A percentile compares a stretch with the other conserved stretches of the same genome.
Evolutionary conservation across 768 basidiomycete genomes (phyloP).

Genomic region (Tubosaeta brunneosetosa): DNA sequence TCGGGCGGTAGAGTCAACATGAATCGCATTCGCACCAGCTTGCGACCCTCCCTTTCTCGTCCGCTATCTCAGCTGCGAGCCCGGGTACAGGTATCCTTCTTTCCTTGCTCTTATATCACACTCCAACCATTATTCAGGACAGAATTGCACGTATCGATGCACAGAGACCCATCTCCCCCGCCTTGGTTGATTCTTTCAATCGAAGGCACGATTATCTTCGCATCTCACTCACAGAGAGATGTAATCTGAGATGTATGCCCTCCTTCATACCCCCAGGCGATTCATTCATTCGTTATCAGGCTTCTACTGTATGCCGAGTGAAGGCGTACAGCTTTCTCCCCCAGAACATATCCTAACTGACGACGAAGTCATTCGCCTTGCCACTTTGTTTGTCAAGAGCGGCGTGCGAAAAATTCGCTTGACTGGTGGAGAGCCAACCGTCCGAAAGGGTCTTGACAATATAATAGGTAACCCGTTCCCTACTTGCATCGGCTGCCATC

Average conservation of each 20-base stretch:
- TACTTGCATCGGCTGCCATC: not conserved
- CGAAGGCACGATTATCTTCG: slow-evolving; percentile 83
- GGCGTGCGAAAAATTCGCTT: slow-evolving; percentile 86
- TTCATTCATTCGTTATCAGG: slow-evolving; percentile 40
- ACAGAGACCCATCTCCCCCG: slow-evolving; percentile 42
- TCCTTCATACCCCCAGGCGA: not conserved
- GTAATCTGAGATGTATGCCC: slow-evolving; percentile 75
- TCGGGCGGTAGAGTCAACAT: not conserved
- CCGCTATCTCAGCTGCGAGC: slow-evolving; percentile 13
- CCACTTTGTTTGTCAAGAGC: slow-evolving; percentile 69
- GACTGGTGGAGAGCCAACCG: slow-evolving; percentile 85
- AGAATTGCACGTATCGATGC: slow-evolving; percentile 55
- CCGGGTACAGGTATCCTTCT: slow-evolving; percentile 17
- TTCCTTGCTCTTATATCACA: not conserved
- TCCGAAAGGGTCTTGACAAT: slow-evolving; percentile 68
- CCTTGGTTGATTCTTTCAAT: slow-evolving; percentile 60
- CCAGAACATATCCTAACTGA: slow-evolving; percentile 64
- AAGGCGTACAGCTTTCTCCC: slow-evolving; percentile 74
- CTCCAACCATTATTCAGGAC: slow-evolving; percentile 33
- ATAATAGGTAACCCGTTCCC: slow-evolving; percentile 53
- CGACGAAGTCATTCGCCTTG: slow-evolving; percentile 69
- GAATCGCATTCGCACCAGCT: slow-evolving; percentile 6
- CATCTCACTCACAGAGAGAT: slow-evolving; percentile 81
- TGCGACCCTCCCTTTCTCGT: slow-evolving; percentile 6
- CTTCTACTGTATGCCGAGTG: slow-evolving; percentile 88